phyloP scores from a whole-genome alignment of 1,139 yeast species.

The Yamadazyma blattariae region DNA sequence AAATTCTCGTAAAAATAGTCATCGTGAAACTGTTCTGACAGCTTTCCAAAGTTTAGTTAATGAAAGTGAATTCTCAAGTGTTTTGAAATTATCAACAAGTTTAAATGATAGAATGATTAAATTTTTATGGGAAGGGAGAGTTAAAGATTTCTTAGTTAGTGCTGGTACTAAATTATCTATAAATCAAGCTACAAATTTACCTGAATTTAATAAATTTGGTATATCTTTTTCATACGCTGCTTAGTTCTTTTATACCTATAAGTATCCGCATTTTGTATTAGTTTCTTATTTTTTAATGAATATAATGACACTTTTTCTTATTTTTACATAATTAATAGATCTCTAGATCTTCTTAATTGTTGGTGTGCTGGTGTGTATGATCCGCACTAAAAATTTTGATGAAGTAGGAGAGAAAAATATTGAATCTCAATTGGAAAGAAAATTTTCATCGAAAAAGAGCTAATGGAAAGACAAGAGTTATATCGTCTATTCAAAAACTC shows the following conservation, averaged over 20 bases:
- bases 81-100: conserved; percentile 73
- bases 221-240: conserved; percentile 35
- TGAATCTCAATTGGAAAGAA: conserved; percentile 1
- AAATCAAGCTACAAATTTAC: conserved; percentile 27
- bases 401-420: too few species aligned
- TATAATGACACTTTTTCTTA: not conserved
- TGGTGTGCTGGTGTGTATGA: too few species aligned
- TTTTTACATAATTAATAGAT: too few species aligned
- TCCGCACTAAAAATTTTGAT: too few species aligned
- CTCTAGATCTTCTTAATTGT: too few species aligned
- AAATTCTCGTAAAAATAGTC: conserved; percentile 7
- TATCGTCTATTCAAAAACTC: conserved; percentile 41
- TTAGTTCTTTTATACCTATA: conserved; percentile 4
- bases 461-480: conserved; percentile 31
- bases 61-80: conserved; percentile 61
- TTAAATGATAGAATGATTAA: conserved; percentile 59
- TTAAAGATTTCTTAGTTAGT: conserved; percentile 74
- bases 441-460: conserved; percentile 6
- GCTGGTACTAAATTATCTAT: conserved; percentile 60
- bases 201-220: conserved; percentile 39
- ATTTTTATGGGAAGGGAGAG: conserved; percentile 85
- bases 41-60: conserved; percentile 53
- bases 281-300: not conserved
- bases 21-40: conserved; percentile 40
- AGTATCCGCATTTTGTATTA: not conserved